phyloP scores from a whole-genome alignment of 257 asterid genomes.

The Solanum rostratum region DNA sequence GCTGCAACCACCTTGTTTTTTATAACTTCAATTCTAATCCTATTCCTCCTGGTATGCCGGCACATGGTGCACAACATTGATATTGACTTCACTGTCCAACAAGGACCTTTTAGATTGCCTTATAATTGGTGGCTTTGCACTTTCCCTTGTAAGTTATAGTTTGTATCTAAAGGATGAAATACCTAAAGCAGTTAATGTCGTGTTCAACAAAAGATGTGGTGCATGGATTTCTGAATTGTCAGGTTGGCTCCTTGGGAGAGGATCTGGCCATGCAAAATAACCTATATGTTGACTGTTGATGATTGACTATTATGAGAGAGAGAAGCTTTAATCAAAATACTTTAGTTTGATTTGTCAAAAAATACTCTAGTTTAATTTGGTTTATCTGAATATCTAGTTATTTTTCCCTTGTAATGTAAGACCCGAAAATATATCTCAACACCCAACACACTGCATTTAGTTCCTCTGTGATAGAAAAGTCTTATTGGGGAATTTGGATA shows the following conservation, averaged over 20 bases:
- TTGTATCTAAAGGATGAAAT: background rate
- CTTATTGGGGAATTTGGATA: background rate
- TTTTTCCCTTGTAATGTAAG: background rate
- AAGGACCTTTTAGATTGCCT: background rate
- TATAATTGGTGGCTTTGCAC: background rate
- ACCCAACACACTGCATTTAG: background rate
- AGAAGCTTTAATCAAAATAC: background rate
- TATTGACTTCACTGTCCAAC: background rate
- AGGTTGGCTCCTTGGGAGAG: background rate
- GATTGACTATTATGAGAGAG: background rate
- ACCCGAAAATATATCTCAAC: background rate
- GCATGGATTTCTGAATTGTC: background rate
- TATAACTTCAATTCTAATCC: background rate
- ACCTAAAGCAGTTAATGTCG: background rate
- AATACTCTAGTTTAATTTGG: background rate
- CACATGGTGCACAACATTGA: background rate
- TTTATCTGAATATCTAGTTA: background rate
- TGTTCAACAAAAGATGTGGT: background rate
- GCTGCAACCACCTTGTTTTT: background rate
- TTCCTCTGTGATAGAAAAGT: background rate
- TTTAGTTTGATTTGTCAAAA: background rate
- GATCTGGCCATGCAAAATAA: background rate
- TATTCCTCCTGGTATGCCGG: background rate
- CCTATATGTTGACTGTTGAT: background rate
- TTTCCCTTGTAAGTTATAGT: background rate